Evolutionary conservation across 2,329 filamentous ascomycete genomes (phyloP).

Genomic region (Clonostachys chloroleuca): DNA sequence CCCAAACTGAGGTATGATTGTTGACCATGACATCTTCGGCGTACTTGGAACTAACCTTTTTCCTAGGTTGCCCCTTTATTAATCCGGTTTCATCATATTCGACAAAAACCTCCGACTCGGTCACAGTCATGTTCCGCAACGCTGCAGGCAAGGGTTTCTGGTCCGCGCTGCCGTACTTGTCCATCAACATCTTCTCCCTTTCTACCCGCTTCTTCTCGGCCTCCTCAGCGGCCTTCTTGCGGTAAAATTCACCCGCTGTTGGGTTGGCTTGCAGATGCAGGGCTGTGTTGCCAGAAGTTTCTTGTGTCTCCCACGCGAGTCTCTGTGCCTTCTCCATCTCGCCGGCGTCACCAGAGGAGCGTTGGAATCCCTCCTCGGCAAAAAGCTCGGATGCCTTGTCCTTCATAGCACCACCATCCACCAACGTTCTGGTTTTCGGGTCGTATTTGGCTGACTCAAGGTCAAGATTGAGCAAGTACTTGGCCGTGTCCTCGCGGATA

Average conservation of each 20-base stretch:
- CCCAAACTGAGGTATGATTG: constrained; percentile 92
- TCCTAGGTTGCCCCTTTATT: constrained; percentile 82
- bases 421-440: constrained; percentile 89
- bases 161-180: constrained; percentile 76
- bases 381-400: constrained; percentile 80
- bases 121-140: constrained; percentile 63
- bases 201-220: constrained; percentile 64
- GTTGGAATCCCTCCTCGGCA: constrained; percentile 89
- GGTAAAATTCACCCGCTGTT: constrained; percentile 80
- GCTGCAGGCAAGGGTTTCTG: constrained; percentile 50
- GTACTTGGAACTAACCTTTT: constrained; percentile 83
- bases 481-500: constrained; percentile 93
- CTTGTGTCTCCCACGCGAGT: constrained; percentile 95
- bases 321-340: constrained; percentile 87
- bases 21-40: constrained; percentile 81
- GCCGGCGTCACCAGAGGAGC: constrained; percentile 82
- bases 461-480: constrained; percentile 92
- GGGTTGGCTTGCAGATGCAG: constrained; percentile 95
- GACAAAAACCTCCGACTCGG: constrained; percentile 81
- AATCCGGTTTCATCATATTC: constrained; percentile 90
- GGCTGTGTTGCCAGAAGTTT: constrained; percentile 71
- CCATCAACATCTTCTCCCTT: constrained; percentile 65
- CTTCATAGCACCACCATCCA: constrained; percentile 75
- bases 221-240: constrained; percentile 76
- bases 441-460: constrained; percentile 97